phyloP scores from a whole-genome alignment of 2,329 filamentous ascomycete species.

The Botrytis tulipae region DNA sequence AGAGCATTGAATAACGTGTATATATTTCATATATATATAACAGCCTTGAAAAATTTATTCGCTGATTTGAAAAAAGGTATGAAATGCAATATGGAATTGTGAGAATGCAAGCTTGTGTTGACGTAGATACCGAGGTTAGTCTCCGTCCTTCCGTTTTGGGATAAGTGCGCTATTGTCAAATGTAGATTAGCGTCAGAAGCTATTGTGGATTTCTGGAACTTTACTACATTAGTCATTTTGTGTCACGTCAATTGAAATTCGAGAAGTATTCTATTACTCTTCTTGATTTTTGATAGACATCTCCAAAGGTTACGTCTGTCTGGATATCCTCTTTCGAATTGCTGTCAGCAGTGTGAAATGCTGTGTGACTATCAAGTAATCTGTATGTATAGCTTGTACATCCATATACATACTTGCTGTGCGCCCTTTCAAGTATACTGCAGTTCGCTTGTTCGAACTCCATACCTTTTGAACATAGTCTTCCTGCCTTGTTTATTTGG shows the following conservation, averaged over 20 bases:
- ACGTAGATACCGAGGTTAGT: constrained; percentile 16
- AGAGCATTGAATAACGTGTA: constrained; percentile 26
- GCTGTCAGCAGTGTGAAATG: not conserved
- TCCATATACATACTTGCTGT: not conserved
- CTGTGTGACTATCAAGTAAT: not conserved
- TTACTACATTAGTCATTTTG: not conserved
- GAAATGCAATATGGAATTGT: not conserved
- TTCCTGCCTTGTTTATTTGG: not conserved
- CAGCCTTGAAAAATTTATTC: not conserved
- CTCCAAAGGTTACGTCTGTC: no score
- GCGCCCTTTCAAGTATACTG: not conserved
- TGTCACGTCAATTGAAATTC: not conserved
- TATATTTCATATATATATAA: not conserved
- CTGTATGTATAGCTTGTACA: no score
- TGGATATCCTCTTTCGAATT: not conserved
- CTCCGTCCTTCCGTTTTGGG: constrained; percentile 10
- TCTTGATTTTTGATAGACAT: not conserved
- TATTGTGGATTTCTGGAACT: not conserved
- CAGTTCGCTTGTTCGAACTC: not conserved
- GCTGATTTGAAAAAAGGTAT: not conserved
- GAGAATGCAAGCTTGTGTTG: constrained; percentile 13
- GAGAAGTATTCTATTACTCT: not conserved
- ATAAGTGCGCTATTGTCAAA: not conserved
- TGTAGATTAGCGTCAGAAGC: constrained; percentile 2
- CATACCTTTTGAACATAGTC: not conserved